These are phyloP conservation scores for Combretum micranthum DNA, from an alignment of 345 rosid genomes.

Conservation along the genomic window DNA sequence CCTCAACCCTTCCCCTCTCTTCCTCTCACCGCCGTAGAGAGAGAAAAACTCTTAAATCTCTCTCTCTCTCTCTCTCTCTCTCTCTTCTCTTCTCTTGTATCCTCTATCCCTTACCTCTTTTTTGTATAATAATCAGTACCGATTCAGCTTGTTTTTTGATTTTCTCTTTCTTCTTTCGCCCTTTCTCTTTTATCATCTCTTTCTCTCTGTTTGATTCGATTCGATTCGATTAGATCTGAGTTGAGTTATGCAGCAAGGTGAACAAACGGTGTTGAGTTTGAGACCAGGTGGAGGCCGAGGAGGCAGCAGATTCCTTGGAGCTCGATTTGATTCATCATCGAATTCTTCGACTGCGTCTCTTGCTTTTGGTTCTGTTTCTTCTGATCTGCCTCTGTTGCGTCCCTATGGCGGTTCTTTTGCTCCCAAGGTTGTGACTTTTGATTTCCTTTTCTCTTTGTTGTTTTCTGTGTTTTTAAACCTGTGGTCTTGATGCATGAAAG, in stretches of 20 bases:
- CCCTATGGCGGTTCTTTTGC: conserved; percentile 55
- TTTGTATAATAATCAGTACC: no score
- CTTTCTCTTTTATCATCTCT: conserved; percentile 3
- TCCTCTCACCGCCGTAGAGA: conserved; percentile 45
- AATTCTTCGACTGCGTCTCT: conserved; percentile 25
- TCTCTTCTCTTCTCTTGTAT: conserved; percentile 15
- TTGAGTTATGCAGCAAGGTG: conserved; percentile 93
- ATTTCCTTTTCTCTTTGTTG: no score
- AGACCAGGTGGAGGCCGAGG: conserved; percentile 99
- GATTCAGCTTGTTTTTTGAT: background rate
- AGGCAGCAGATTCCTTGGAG: conserved; percentile 64
- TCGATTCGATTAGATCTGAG: conserved; percentile 31
- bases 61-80: conserved; percentile 1
- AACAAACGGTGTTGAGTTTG: conserved; percentile 91
- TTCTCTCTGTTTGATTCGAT: conserved; percentile 18
- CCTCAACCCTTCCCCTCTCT: conserved; percentile 21
- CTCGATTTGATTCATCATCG: conserved; percentile 42
- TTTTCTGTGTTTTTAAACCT: no score
- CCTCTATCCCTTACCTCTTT: background rate
- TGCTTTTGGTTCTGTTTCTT: conserved; percentile 51
- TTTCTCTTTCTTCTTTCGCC: background rate
- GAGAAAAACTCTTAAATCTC: conserved; percentile 23
- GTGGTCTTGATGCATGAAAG: no score
- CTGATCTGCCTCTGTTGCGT: conserved; percentile 67
- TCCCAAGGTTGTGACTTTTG: conserved; percentile 16